Evolutionary conservation across 345 rosid species (phyloP).

Genomic region (Eucalyptus camaldulensis): DNA sequence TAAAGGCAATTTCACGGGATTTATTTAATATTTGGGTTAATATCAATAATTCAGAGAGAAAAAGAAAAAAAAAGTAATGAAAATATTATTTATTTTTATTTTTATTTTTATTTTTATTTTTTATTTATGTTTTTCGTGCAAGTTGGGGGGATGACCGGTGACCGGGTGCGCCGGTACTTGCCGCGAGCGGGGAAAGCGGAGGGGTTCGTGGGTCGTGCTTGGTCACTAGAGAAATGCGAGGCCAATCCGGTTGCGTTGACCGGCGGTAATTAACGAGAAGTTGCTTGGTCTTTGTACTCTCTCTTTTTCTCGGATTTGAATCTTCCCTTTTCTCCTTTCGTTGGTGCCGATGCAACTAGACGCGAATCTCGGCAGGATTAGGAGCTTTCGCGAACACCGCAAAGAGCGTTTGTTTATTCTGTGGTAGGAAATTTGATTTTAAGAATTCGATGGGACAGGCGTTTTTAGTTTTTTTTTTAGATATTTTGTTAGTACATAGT

Average conservation of each 20-base stretch:
- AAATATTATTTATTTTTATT: neutral
- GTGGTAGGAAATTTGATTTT: neutral
- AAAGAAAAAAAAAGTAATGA: neutral
- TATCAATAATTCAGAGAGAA: neutral
- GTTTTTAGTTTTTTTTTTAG: neutral
- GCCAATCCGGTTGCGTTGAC: neutral
- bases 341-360: neutral
- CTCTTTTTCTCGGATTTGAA: neutral
- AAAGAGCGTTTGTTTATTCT: neutral
- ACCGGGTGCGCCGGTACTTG: neutral
- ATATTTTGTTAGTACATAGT: fast-evolving
- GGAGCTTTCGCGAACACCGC: neutral
- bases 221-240: neutral
- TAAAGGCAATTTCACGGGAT: neutral
- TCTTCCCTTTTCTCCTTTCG: neutral
- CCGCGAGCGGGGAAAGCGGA: neutral
- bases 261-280: neutral
- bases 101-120: too few species aligned
- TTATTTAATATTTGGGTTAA: neutral
- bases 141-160: neutral
- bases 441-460: neutral
- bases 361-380: neutral
- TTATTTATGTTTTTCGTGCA: neutral
- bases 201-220: neutral
- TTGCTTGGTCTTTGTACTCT: neutral